These are phyloP conservation scores for Bidens hawaiensis DNA, from an alignment of 140 eudicot species.

Conservation along the genomic window DNA sequence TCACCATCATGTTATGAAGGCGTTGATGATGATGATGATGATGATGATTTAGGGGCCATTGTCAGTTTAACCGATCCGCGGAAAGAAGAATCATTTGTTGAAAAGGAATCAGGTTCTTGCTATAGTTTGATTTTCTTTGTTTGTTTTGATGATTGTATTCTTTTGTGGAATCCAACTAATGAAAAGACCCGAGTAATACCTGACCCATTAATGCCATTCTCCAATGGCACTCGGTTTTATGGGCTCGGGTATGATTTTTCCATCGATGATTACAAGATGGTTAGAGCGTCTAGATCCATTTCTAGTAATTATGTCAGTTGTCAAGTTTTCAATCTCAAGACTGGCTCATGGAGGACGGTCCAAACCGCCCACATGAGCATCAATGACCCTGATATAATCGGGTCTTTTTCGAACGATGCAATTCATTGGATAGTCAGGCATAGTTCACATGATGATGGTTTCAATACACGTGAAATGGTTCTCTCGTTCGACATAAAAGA, in stretches of 20 bases:
- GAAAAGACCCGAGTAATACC: background rate
- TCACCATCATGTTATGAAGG: conserved; percentile 19
- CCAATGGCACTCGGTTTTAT: background rate
- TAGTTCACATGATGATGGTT: background rate
- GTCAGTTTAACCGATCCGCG: conserved; percentile 9
- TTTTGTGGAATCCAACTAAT: conserved; percentile 32
- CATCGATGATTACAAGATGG: conserved; percentile 15
- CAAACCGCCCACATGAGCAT: conserved; percentile 3
- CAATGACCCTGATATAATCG: background rate
- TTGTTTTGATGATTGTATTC: background rate
- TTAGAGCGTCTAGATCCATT: background rate
- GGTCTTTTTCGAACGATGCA: conserved; percentile 18
- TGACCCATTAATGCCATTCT: background rate
- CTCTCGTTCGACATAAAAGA: conserved; percentile 11
- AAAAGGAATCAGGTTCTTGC: conserved; percentile 13
- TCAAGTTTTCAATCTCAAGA: conserved; percentile 16
- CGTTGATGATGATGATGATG: background rate
- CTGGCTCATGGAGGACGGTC: conserved; percentile 10
- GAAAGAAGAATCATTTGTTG: background rate
- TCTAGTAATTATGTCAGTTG: background rate
- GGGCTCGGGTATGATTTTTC: conserved; percentile 25
- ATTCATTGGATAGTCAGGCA: conserved; percentile 12
- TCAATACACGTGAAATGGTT: background rate
- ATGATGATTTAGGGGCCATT: background rate
- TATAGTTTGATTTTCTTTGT: conserved; percentile 20